A percentile compares a stretch with the other conserved stretches of the same genome.
Conservation (phyloP, 306 rosid genomes). For the Glycine tomentella region DNA sequence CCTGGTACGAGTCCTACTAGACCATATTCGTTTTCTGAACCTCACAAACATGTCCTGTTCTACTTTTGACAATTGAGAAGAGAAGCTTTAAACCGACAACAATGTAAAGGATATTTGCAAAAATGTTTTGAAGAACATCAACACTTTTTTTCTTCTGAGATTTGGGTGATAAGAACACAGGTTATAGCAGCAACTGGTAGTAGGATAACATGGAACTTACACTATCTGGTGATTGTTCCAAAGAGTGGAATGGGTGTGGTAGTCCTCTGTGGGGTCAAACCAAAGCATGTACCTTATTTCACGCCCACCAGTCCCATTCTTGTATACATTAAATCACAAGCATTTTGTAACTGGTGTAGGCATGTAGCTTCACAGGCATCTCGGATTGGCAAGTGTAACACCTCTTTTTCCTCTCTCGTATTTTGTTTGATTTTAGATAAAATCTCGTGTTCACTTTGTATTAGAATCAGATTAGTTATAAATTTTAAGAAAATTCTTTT, state of each 20-base stretch:
- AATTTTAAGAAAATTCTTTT: too few species aligned
- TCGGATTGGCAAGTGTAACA: too few species aligned
- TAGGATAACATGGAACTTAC: conserved; percentile 53
- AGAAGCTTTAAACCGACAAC: conserved; percentile 33
- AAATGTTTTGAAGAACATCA: not conserved
- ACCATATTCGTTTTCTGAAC: not conserved
- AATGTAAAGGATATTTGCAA: not conserved
- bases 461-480: too few species aligned
- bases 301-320: too few species aligned
- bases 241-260: conserved; percentile 77
- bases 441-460: too few species aligned
- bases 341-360: too few species aligned
- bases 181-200: not conserved
- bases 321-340: too few species aligned
- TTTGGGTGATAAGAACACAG: not conserved
- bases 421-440: too few species aligned
- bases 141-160: not conserved
- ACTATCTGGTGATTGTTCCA: conserved; percentile 83
- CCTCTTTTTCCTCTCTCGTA: too few species aligned
- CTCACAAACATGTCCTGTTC: not conserved
- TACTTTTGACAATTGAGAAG: conserved; percentile 25
- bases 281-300: conserved; percentile 74
- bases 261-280: conserved; percentile 92
- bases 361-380: too few species aligned
- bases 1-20: too few species aligned